Percentiles rank a stretch among this genome's conserved stretches.
Evolutionary conservation across 495 filamentous ascomycete species (phyloP).

Genomic region (Neurospora sp.): DNA sequence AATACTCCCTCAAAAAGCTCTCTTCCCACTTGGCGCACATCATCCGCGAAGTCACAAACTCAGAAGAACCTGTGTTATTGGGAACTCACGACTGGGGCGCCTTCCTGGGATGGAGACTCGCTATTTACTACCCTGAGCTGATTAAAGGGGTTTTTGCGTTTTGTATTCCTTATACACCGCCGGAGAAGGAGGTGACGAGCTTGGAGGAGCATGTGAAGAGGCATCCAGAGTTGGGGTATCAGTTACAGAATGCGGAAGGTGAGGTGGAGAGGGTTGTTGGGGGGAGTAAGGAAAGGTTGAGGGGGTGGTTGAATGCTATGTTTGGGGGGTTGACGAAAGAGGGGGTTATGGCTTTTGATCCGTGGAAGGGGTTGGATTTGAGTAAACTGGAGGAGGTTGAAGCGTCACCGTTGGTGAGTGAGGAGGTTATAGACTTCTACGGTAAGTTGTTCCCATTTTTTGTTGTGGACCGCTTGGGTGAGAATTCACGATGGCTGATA

Average conservation of each 20-base stretch:
- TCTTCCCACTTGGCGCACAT: slow-evolving; percentile 20
- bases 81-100: background rate
- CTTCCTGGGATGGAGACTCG: background rate
- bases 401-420: background rate
- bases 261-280: background rate
- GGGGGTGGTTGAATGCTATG: background rate
- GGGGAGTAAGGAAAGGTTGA: background rate
- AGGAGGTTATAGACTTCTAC: background rate
- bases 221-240: background rate
- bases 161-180: background rate
- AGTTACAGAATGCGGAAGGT: background rate
- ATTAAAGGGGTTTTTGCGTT: background rate
- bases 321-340: background rate
- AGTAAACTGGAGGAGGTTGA: background rate
- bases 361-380: background rate
- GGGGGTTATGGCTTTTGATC: background rate
- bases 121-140: background rate
- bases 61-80: background rate
- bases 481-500: background rate
- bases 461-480: too few species aligned
- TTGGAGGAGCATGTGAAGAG: background rate
- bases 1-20: slow-evolving; percentile 56
- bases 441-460: background rate
- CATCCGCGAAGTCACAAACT: background rate
- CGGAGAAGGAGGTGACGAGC: fast-evolving